Conservation (phyloP, 1,139 yeast species). For the Torulaspora pretoriensis region DNA sequence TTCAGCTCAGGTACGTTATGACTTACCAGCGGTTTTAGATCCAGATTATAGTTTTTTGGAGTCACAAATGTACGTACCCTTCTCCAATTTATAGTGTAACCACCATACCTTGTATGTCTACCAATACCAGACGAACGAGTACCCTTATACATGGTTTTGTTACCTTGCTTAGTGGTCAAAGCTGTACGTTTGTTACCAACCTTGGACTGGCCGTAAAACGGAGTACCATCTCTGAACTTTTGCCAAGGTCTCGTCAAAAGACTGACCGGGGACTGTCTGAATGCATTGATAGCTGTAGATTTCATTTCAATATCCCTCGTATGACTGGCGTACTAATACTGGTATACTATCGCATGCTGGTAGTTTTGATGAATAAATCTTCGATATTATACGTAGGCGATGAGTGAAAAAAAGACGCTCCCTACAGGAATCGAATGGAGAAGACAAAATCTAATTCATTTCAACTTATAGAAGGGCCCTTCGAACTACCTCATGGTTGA, state of each 20-base stretch:
- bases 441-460: neutral
- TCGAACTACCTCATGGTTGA: no score
- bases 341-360: neutral
- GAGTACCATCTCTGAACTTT: conserved; percentile 73
- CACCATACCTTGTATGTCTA: conserved; percentile 65
- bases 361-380: neutral
- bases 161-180: conserved; percentile 88
- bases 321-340: no score
- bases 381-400: neutral
- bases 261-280: conserved; percentile 50
- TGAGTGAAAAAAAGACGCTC: neutral
- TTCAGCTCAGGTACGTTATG: conserved; percentile 65
- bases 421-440: neutral
- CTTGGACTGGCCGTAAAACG: conserved; percentile 75
- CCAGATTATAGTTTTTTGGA: conserved; percentile 51
- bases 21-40: conserved; percentile 71
- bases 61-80: conserved; percentile 89
- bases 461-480: neutral
- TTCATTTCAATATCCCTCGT: conserved; percentile 41
- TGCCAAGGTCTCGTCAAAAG: conserved; percentile 84
- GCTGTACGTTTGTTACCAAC: conserved; percentile 82
- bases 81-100: conserved; percentile 72
- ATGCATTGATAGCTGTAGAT: conserved; percentile 47
- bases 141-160: conserved; percentile 91
- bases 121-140: conserved; percentile 95